Evolutionary conservation across 495 filamentous ascomycete species (phyloP).

Genomic region (Beverwykella pulmonaria): DNA sequence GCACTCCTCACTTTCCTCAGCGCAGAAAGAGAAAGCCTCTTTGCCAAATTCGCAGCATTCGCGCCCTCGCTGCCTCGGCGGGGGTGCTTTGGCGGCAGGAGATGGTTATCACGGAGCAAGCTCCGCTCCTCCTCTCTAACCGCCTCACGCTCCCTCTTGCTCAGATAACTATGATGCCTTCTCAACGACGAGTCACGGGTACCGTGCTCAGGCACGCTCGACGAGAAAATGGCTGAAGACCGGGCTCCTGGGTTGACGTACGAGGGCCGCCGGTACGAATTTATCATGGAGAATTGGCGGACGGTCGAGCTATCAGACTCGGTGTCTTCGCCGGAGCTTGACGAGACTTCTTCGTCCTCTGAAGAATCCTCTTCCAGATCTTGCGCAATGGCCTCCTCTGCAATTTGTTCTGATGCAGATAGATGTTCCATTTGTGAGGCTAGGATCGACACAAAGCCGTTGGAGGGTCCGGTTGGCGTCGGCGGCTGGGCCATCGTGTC

Average conservation of each 20-base stretch:
- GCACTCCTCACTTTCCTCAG: conserved; percentile 38
- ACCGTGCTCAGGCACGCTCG: conserved; percentile 49
- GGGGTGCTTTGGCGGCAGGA: conserved; percentile 67
- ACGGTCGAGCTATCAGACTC: conserved; percentile 52
- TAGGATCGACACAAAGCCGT: neutral
- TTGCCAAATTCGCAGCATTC: conserved; percentile 18
- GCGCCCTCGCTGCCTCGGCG: conserved; percentile 32
- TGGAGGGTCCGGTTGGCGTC: neutral
- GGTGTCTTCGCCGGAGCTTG: conserved; percentile 24
- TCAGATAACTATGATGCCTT: conserved; percentile 53
- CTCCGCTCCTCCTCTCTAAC: conserved; percentile 73
- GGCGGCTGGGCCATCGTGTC: neutral
- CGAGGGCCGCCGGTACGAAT: conserved; percentile 69
- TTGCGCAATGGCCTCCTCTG: conserved; percentile 67
- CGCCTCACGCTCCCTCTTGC: conserved; percentile 62
- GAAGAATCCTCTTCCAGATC: conserved; percentile 61
- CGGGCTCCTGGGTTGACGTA: conserved; percentile 59
- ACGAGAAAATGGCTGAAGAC: conserved; percentile 50
- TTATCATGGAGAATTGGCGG: conserved; percentile 61
- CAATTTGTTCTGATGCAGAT: conserved; percentile 55
- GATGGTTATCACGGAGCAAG: conserved; percentile 74
- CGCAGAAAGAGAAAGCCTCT: conserved; percentile 31
- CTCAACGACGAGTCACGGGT: neutral
- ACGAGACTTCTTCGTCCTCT: conserved; percentile 29
- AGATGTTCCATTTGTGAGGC: conserved; percentile 34